Base-by-base conservation (phyloP, 2,329 filamentous ascomycete species). In the Macroventuria anomochaeta region DNA sequence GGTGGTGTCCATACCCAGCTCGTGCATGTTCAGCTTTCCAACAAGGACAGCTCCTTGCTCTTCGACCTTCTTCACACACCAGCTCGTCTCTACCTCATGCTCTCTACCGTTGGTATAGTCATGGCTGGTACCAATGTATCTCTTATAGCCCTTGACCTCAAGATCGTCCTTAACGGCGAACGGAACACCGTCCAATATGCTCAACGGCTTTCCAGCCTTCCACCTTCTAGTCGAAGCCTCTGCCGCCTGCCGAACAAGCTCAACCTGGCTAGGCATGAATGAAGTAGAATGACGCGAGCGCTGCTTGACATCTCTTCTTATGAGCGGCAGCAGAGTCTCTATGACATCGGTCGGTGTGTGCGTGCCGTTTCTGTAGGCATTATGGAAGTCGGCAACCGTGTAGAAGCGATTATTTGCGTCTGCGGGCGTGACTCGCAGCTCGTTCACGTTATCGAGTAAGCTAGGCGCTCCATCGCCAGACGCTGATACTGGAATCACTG, bases 161-260 rank as follows among this genome's bases (percentile, higher is more conserved):
- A 88, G 81, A 67, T 96, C 91, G 68, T 96, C 91, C 76, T 96
- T 96, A 64, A 95, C 84, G 0, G 88, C 89, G 41, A 96, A 83
- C 0, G 91, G 92, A 1, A 96, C 85, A 11, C 92, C 92, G 65
- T 96, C 92, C 7, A 96, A 77, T 5, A 90, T 77, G 11, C 90
- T 82, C 13, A 91, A 73, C 0, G 86, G 81, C 57, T 81, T 81
- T 0, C 89, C 88, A 13, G 81, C 77, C 53, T 85, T 84, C 74
- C 89, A 96, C 38, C 92, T 81, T 68, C 84, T 79, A 0, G 91
- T 89, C 1, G 91, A 95, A 7, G 83, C 88, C 62, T 81, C 81
- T 0, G 92, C 91, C 0, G 90, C 88, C 29, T 83, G 81, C 4
- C 86, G 79, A 1, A 89, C 83, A 15, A 83, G 74, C 18, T 89